These are phyloP conservation scores for Pleurotus salmoneostramineus DNA, from an alignment of 768 basidiomycete species.

Conservation along the genomic window DNA sequence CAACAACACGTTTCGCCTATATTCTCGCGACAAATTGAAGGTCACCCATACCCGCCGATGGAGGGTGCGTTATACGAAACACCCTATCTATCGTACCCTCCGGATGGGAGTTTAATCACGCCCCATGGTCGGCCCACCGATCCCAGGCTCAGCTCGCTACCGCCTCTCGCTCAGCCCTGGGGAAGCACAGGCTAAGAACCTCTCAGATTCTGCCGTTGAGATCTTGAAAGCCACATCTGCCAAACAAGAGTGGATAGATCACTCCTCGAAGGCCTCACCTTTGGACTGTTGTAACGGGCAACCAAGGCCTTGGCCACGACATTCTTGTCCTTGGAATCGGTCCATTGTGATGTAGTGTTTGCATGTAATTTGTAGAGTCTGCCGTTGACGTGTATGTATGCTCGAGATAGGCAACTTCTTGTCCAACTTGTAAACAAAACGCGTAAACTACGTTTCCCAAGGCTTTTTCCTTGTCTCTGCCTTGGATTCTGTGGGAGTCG, in stretches of 20 bases:
- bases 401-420: background rate
- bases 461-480: constrained; percentile 56
- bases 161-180: constrained; percentile 30
- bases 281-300: background rate
- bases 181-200: constrained; percentile 25
- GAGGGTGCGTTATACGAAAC: constrained; percentile 16
- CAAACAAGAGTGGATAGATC: background rate
- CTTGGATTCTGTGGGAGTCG: constrained; percentile 52
- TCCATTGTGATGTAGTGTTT: background rate
- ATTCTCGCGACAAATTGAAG: constrained; percentile 13
- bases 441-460: constrained; percentile 44
- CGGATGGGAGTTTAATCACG: constrained; percentile 7
- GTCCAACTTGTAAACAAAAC: background rate
- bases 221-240: background rate
- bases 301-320: background rate
- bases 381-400: background rate
- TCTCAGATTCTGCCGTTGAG: background rate
- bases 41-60: constrained; percentile 1
- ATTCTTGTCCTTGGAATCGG: background rate
- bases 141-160: constrained; percentile 21
- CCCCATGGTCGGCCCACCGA: constrained; percentile 26
- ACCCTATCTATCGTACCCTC: background rate
- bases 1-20: constrained; percentile 12
- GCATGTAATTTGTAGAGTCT: background rate
- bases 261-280: background rate